These are phyloP conservation scores for Posidonia oceanica DNA, from an alignment of 116 monocot species.

Conservation along the genomic window DNA sequence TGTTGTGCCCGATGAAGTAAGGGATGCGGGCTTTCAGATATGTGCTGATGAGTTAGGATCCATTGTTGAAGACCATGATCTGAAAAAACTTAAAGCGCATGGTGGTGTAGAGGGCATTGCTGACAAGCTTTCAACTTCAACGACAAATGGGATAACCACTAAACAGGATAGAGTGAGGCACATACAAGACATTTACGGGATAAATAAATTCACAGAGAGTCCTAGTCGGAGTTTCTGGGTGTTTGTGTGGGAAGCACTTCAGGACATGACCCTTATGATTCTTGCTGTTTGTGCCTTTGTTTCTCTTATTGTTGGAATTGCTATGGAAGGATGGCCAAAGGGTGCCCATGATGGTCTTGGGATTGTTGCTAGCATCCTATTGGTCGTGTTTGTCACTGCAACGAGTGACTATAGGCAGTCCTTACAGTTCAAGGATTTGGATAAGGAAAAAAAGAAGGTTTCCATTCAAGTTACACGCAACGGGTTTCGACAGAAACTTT, in stretches of 20 bases:
- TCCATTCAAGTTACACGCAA: slow-evolving; percentile 54
- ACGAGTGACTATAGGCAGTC: slow-evolving; percentile 68
- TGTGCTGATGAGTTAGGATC: slow-evolving; percentile 43
- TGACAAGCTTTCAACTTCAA: slow-evolving; percentile 34
- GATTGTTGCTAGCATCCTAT: slow-evolving; percentile 45
- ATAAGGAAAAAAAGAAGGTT: slow-evolving; percentile 82
- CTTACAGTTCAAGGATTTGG: slow-evolving; percentile 74
- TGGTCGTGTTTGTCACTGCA: slow-evolving; percentile 74
- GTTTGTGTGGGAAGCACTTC: slow-evolving; percentile 51
- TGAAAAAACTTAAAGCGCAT: slow-evolving; percentile 38
- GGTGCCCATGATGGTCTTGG: slow-evolving; percentile 61
- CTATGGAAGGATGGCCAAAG: slow-evolving; percentile 54
- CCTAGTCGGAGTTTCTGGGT: slow-evolving; percentile 29
- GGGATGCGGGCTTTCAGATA: slow-evolving; percentile 37
- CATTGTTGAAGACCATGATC: slow-evolving; percentile 42
- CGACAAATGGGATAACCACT: slow-evolving; percentile 23
- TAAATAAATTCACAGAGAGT: slow-evolving; percentile 44
- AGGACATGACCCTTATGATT: slow-evolving; percentile 49
- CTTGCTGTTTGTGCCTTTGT: slow-evolving; percentile 34
- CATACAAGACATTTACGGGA: slow-evolving; percentile 31
- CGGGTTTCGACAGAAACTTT: slow-evolving; percentile 50
- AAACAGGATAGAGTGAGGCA: slow-evolving; percentile 14
- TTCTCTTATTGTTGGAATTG: slow-evolving; percentile 36
- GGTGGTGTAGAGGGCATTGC: slow-evolving; percentile 33
- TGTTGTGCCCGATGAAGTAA: slow-evolving; percentile 34